Conservation (phyloP, 2,329 filamentous ascomycete genomes). For the Chaetomiaceae sp. region DNA sequence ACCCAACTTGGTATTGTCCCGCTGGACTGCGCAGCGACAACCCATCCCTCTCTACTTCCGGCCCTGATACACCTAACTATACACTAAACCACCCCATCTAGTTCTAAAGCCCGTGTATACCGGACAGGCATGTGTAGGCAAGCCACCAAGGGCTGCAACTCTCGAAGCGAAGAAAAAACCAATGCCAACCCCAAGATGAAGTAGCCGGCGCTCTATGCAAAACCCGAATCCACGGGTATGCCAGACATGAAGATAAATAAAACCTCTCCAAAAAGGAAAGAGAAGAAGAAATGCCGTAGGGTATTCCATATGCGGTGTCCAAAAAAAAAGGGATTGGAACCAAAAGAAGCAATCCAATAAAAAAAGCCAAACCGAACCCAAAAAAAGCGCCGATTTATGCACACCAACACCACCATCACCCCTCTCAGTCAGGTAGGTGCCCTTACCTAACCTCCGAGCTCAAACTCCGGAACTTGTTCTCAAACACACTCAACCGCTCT, state of each 20-base stretch:
- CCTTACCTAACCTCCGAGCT: constrained; percentile 9
- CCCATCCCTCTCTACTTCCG: no score
- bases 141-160: background rate
- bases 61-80: no score
- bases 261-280: no score
- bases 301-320: background rate
- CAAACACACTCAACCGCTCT: constrained; percentile 56
- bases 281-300: background rate
- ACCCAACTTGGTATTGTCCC: no score
- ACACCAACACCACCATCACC: background rate
- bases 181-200: background rate
- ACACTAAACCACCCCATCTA: no score
- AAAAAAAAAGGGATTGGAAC: background rate
- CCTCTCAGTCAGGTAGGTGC: background rate
- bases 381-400: background rate
- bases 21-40: no score
- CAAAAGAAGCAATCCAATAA: background rate
- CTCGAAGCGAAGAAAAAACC: background rate
- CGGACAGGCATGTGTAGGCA: background rate
- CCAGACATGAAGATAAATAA: background rate
- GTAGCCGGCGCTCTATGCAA: background rate
- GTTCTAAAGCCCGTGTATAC: background rate
- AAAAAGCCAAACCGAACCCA: background rate
- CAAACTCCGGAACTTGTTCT: constrained; percentile 36
- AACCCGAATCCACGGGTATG: background rate